Evolutionary conservation across 2,329 filamentous ascomycete species (phyloP), one percentile per base, ranked within the genome.

Genomic region (Colletotrichum tropicale): DNA sequence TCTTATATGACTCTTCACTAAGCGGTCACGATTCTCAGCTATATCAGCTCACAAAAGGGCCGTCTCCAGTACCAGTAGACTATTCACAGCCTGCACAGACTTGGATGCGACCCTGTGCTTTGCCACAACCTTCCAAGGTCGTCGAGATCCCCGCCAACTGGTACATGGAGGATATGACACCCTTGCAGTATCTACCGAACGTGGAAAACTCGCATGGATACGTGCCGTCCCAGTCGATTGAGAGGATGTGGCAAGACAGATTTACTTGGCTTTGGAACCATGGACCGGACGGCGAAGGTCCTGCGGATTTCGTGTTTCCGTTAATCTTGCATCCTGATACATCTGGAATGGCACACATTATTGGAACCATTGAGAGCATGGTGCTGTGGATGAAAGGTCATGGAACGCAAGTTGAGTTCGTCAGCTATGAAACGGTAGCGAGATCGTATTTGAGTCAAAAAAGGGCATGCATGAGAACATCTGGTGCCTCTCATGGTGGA

Each of bases 211-310:
- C 87, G 4, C 87, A 89, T 58, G 91, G 91, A 2, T 93, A 91
- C 79, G 90, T 92, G 1, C 88, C 90, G 69, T 87, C 89, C 6
- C 84, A 87, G 12, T 85, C 89, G 3, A 87, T 93, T 32, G 91
- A 93, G 84, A 85, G 88, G 75, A 89, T 92, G 84, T 93, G 91
- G 91, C 88, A 86, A 78, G 90, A 92, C 78, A 86, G 89, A 15
- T 91, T 92, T 78, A 85, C 89, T 76, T 93, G 87, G 86, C 83
- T 92, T n/a, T 85, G 85, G 72, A 84, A 87, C 66, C 85, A 87
- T 36, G 83, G 75, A 10, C 30, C 70, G 3, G 81, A 84, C 76
- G 79, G 78, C 2, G 79, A 81, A 32, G 80, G 81, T 6, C 66
- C 81, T 75, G 66, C 80, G 80, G 80, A 84, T 28, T 83, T 86